Evolutionary conservation across 768 basidiomycete species (phyloP), one percentile per base, ranked within the genome.

Genomic region (Trametes gibbosa): DNA sequence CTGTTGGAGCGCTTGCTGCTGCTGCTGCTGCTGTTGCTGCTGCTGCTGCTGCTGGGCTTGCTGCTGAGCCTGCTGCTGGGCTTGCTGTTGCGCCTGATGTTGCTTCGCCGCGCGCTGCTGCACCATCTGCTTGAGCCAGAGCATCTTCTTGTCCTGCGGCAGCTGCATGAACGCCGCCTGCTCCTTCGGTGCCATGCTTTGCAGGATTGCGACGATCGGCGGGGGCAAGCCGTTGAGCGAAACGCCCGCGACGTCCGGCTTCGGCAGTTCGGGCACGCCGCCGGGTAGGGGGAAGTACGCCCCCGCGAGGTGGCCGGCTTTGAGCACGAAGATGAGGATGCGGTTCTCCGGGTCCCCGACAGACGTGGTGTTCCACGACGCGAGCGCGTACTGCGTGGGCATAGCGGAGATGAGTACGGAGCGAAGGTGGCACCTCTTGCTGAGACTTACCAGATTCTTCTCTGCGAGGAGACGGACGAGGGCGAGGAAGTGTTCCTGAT

Each of bases 241-340:
- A 32, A 48, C n/a, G 19, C 47, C 61, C 19, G 12, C 23, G 23
- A 42, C 13, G 4, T 56, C 51, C 8, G 53, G 21, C 53, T 74
- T 75, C 4, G 79, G 81, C 57, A 81, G 67, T 55, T 81, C 80
- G 0, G 85, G 83, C 40, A 86, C 69, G 7, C 83, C 84, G 24
- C 60, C 59, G 0, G 74, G 77, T 10, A 74, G 34, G 6, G 79
- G 77, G 69, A 85, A 87, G 59, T 81, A 74, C 0, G 78, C 78
- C 21, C 78, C 84, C 2, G 70, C 68, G n/a, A 85, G 69, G 21
- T 61, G 37, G 13, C 13, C 62, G 7, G 59, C 62, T 14, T 64
- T 61, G 17, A 74, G 55, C 1, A 79, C 69, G 59, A 86, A 82
- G 21, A 86, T 68, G 12, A 86, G 66, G 1, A 80, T 72, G 43